Conservation (phyloP, 805 yeast species). For the Teunomyces panamensis region DNA sequence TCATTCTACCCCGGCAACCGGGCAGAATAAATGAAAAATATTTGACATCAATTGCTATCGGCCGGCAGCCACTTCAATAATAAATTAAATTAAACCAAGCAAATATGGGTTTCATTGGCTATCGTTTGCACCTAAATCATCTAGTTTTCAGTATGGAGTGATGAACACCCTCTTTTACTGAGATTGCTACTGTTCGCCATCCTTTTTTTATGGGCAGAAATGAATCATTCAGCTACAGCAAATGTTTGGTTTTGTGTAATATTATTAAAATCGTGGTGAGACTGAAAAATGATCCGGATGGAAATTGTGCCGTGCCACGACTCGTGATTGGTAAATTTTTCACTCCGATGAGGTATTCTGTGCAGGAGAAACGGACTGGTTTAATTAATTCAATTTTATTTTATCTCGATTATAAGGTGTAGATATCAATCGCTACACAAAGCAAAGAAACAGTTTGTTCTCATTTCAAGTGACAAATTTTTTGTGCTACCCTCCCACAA, state of each 20-base stretch:
- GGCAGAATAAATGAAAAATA: not conserved
- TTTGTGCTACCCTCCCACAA: not conserved
- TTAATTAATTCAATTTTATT: not conserved
- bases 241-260: not conserved
- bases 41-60: not conserved
- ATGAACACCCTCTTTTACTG: no score
- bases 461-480: not conserved
- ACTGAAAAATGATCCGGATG: not conserved
- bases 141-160: no score
- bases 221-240: no score
- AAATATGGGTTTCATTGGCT: no score
- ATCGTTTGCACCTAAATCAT: no score
- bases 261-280: not conserved
- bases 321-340: conserved; percentile 1
- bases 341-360: conserved; percentile 1
- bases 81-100: no score
- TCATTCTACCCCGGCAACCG: not conserved
- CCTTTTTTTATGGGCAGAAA: no score
- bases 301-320: conserved; percentile 1
- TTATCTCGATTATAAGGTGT: not conserved
- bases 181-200: no score
- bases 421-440: conserved; percentile 1
- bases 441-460: conserved; percentile 1
- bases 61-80: no score
- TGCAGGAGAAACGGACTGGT: not conserved